Conservation (phyloP, 768 basidiomycete genomes). For the Gyrodon lividus region DNA sequence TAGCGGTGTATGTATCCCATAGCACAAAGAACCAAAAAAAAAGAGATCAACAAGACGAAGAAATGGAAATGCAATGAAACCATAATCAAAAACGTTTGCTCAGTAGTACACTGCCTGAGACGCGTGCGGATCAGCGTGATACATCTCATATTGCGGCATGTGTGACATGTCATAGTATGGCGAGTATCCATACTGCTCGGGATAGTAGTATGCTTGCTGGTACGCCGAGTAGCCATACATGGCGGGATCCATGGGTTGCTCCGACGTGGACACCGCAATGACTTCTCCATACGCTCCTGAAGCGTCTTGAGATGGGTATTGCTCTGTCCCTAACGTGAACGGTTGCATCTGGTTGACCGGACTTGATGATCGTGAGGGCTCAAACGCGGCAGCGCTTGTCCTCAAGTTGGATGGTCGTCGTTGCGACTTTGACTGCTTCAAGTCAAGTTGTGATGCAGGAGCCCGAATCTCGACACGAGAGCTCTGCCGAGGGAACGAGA, state of each 20-base stretch:
- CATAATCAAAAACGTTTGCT: slow-evolving; percentile 16
- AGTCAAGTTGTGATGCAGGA: slow-evolving; percentile 36
- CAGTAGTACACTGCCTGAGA: slow-evolving; percentile 64
- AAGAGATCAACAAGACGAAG: slow-evolving; percentile 14
- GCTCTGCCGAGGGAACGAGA: slow-evolving; percentile 69
- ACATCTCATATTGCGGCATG: slow-evolving; percentile 65
- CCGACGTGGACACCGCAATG: slow-evolving; percentile 8
- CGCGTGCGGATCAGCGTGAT: slow-evolving; percentile 49
- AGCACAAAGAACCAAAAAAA: neutral
- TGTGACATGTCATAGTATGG: slow-evolving; percentile 70
- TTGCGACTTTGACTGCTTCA: slow-evolving; percentile 21
- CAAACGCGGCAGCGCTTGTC: slow-evolving; percentile 50
- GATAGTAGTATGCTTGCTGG: slow-evolving; percentile 64
- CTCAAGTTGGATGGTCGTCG: slow-evolving; percentile 44
- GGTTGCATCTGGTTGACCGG: slow-evolving; percentile 16
- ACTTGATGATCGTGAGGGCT: slow-evolving; percentile 39
- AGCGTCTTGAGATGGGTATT: slow-evolving; percentile 11
- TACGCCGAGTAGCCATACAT: slow-evolving; percentile 62
- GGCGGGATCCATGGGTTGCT: slow-evolving; percentile 32
- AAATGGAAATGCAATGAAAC: slow-evolving; percentile 11
- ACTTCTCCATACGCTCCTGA: slow-evolving; percentile 17
- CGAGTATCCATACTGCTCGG: slow-evolving; percentile 64
- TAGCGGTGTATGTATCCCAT: slow-evolving; percentile 23
- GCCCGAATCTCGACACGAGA: slow-evolving; percentile 75
- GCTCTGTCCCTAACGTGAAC: slow-evolving; percentile 10